phyloP scores from a whole-genome alignment of 768 basidiomycete genomes.

The Podaxis rugospora region DNA sequence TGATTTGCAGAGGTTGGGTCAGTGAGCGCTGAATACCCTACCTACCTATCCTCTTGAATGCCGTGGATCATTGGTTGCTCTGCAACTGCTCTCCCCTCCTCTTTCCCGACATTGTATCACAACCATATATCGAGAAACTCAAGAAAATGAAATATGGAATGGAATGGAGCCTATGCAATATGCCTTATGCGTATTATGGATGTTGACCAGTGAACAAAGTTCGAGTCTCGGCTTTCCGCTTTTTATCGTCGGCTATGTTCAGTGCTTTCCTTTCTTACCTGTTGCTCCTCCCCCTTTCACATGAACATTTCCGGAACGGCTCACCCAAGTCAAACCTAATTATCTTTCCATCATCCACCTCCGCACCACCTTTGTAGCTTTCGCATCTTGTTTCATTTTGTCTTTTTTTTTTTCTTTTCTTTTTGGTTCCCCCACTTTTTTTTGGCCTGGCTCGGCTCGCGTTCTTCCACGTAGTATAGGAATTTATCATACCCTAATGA shows the following conservation, averaged over 20 bases:
- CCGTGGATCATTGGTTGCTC: background rate
- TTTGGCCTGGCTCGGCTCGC: background rate
- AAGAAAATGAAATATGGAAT: background rate
- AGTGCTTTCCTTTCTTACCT: background rate
- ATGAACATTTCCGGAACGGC: background rate
- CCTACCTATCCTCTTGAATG: background rate
- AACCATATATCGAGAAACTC: background rate
- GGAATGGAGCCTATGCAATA: background rate
- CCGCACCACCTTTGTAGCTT: conserved; percentile 1
- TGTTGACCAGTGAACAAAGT: background rate
- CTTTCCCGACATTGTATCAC: background rate
- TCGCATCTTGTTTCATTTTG: conserved; percentile 2
- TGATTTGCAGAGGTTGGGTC: conserved; percentile 31
- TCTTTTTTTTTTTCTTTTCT: background rate
- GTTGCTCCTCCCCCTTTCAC: background rate
- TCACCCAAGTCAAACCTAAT: background rate
- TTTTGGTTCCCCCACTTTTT: background rate
- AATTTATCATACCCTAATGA: background rate
- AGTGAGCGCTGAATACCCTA: background rate
- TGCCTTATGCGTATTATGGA: background rate
- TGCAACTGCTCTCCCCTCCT: background rate
- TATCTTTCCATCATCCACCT: background rate
- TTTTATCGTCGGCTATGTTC: background rate
- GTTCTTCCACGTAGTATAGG: background rate
- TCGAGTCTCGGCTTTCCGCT: background rate